Base-by-base conservation (phyloP, 768 basidiomycete species). In the Leccinum disarticulatum region DNA sequence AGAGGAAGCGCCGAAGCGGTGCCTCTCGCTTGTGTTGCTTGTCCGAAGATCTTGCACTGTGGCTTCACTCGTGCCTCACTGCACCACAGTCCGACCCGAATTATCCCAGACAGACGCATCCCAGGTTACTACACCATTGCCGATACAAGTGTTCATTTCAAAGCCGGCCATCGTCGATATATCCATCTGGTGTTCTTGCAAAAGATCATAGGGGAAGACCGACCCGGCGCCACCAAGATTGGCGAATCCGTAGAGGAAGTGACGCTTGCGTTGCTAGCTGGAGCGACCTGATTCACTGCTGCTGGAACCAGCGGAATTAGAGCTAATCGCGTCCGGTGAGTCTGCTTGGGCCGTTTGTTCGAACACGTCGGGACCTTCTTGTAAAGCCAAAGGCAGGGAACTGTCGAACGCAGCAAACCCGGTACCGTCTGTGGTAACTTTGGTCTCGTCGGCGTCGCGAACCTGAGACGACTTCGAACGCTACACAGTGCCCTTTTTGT, bases 101-200 rank as follows among this genome's bases (percentile, higher is more conserved):
- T 19, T 0, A 5, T 54, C 25, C 53, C 53, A 22, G 35, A 6
- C 10, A 27, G 25, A n/a, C 1, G 7, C 17, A 13, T n/a, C 22
- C 53, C 25, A 25, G 8, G 6, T 15, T 11, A 1, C 35, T 4
- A 47, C 5, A 15, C 3, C 10, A 6, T 19, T 9, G 8, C 25
- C 25, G 1, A 17, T 11, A 38, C 15, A 5, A 3, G 8, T 17
- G 9, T 6, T 30, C 28, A 14, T 65, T 61, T 2, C 57, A 51
- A 55, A 70, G 67, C 27, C 22, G 68, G 1, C 54, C 60, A 11
- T 36, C 2, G 27, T 2, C 9, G 14, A 55, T n/a, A 14, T 11
- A 5, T 31, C 15, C 14, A 53, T 31, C 19, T 8, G 50, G 15
- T 2, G 0, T 14, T 31, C 22, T 17, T 10, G 9, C 9, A 10